Percentiles rank a stretch among this genome's conserved stretches.
Evolutionary conservation across 2,329 filamentous ascomycete genomes (phyloP).

Genomic region (Colletotrichum noveboracense): DNA sequence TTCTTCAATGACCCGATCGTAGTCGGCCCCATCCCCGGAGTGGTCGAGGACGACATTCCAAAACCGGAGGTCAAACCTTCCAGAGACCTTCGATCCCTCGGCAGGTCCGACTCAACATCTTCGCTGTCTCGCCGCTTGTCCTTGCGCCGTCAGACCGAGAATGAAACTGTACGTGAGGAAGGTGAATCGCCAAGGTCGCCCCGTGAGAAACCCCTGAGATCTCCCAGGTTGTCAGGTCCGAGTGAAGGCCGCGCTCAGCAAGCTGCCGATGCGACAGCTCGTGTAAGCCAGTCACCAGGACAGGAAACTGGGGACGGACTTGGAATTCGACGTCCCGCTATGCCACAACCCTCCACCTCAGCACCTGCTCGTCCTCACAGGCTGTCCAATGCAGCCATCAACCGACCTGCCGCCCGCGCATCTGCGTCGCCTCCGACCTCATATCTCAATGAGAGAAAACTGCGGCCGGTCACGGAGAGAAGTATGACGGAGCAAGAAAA

Average conservation of each 20-base stretch:
- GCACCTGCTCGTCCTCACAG: conserved; percentile 51
- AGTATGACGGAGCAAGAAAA: conserved; percentile 66
- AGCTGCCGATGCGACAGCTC: conserved; percentile 30
- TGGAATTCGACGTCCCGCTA: conserved; percentile 56
- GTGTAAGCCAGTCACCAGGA: conserved; percentile 48
- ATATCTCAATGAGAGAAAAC: conserved; percentile 39
- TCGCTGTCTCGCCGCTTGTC: conserved; percentile 39
- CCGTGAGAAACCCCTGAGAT: conserved; percentile 44
- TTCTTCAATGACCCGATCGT: conserved; percentile 83
- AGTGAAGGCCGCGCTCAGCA: conserved; percentile 37
- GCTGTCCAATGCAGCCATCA: conserved; percentile 44
- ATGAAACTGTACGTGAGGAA: conserved; percentile 39
- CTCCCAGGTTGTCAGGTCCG: conserved; percentile 39
- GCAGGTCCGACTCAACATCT: conserved; percentile 29
- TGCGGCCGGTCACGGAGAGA: conserved; percentile 27
- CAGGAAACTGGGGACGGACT: conserved; percentile 53
- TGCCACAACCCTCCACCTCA: conserved; percentile 52
- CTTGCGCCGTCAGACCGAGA: conserved; percentile 45
- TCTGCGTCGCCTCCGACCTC: conserved; percentile 37
- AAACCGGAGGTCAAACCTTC: conserved; percentile 37
- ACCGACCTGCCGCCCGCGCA: conserved; percentile 35
- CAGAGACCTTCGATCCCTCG: conserved; percentile 39
- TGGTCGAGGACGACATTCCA: conserved; percentile 77
- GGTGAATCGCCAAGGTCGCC: conserved; percentile 42
- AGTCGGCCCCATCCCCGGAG: conserved; percentile 75